Base-by-base conservation (phyloP, 1,139 yeast genomes). In the Starmera stellimalicola region DNA sequence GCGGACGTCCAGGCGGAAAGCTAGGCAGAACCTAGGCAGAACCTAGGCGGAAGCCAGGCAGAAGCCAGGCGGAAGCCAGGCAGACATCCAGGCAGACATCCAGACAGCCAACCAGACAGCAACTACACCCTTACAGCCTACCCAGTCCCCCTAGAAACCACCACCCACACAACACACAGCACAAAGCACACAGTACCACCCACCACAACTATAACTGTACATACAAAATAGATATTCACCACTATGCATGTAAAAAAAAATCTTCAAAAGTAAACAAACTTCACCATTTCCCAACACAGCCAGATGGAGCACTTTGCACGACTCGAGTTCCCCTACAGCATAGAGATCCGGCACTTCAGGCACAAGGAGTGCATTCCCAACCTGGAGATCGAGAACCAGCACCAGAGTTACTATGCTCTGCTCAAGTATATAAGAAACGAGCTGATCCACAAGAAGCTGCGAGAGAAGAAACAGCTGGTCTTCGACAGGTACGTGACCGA, bases 401-500 rank as follows among this genome's bases (percentile, higher is more conserved):
- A 32, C 26, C 50, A 48, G 20, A 41, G 48, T 10, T 37, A 44
- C 12, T 48, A 39, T 29, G 30, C 43, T 6, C 35, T 42, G 7
- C 32, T 48, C 18, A 45, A 45, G 22, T 29, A 38, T 16, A 40
- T 46, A 10, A 42, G 52, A 35, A 38, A 36, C n/a, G 43, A 40
- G 9, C 15, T 38, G n/a, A 35, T 43, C 9, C 18, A 18, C 5
- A 28, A 36, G 17, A 44, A 48, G 31, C 33, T 48, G 18, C 40
- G 36, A 17, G 34, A 41, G 20, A 29, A 28, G 2, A 44, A 41
- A 5, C 14, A 19, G 2, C 25, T 45, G 27, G 29, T 42, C 12
- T 29, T 49, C n/a, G 53, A 49, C 30, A 30, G 30, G 16, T 44
- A 41, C 11, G 35, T 49, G 6, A 35, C 31, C 10, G 50, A 45